phyloP scores from a whole-genome alignment of 306 rosid species.

The Psophocarpus tetragonolobus region DNA sequence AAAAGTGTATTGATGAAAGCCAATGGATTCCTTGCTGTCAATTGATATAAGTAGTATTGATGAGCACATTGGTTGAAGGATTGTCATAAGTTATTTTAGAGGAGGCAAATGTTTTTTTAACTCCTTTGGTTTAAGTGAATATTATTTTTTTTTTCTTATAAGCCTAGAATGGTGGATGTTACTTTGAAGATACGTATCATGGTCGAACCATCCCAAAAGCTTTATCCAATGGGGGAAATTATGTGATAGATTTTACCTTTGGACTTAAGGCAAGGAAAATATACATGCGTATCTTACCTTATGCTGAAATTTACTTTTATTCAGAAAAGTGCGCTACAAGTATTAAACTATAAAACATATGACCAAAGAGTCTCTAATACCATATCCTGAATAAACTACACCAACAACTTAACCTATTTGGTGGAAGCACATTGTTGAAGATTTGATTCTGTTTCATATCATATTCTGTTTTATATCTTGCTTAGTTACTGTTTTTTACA shows the following conservation, averaged over 20 bases:
- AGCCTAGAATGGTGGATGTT: background rate
- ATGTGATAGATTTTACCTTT: background rate
- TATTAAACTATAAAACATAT: background rate
- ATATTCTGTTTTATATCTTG: too few relatives aligned
- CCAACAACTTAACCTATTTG: background rate
- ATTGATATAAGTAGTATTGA: background rate
- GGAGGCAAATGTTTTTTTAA: background rate
- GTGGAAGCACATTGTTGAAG: slow-evolving; percentile 1
- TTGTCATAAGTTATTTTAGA: background rate
- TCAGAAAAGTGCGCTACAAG: background rate
- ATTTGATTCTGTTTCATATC: too few relatives aligned
- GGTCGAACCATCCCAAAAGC: background rate
- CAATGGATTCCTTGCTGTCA: background rate
- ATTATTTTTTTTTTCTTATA: background rate
- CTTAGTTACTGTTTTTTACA: too few relatives aligned
- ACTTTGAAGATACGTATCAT: background rate
- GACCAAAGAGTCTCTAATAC: background rate
- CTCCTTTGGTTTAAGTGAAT: background rate
- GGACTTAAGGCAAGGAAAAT: background rate
- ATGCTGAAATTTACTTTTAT: background rate
- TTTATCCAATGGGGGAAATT: background rate
- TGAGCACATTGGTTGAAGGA: background rate
- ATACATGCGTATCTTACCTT: background rate
- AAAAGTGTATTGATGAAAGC: background rate
- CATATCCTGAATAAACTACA: background rate